Evolutionary conservation across 805 yeast species (phyloP).

Genomic region (Hanseniaspora clermontiae): DNA sequence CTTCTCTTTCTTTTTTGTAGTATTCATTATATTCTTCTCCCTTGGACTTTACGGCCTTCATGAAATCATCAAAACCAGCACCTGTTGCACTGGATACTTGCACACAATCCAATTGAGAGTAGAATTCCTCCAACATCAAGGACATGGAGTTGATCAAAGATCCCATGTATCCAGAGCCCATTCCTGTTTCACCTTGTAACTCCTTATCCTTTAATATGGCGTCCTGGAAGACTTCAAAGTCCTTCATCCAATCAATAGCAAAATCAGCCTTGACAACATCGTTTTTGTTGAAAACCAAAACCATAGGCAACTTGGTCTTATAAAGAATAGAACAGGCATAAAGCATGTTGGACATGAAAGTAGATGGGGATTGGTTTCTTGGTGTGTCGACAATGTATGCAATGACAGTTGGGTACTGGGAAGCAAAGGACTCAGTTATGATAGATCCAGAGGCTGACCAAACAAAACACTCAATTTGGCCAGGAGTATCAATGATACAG

Average conservation of each 20-base stretch:
- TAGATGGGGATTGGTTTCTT: conserved; percentile 82
- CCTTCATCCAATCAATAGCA: conserved; percentile 95
- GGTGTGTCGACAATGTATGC: conserved; percentile 97
- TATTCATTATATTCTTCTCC: conserved; percentile 75
- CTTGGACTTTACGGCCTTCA: conserved; percentile 72
- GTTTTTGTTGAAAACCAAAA: conserved; percentile 87
- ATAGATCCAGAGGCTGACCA: conserved; percentile 98
- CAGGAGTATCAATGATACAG: conserved; percentile 92
- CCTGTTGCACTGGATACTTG: conserved; percentile 92
- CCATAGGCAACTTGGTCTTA: conserved; percentile 93
- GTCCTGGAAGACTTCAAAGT: conserved; percentile 79
- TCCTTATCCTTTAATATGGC: conserved; percentile 62
- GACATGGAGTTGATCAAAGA: conserved; percentile 91
- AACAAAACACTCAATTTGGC: conserved; percentile 95
- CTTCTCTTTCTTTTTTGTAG: conserved; percentile 77
- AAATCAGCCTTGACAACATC: conserved; percentile 76
- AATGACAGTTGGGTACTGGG: conserved; percentile 86
- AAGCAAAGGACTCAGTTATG: conserved; percentile 91
- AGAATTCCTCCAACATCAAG: conserved; percentile 89
- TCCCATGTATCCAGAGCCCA: conserved; percentile 77
- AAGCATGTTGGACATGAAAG: conserved; percentile 95
- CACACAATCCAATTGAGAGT: conserved; percentile 81
- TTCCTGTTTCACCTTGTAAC: conserved; percentile 41
- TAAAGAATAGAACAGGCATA: conserved; percentile 95
- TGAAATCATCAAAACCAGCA: conserved; percentile 81